Evolutionary conservation across 75 land plant genomes (phyloP).

Genomic region (Larix kaempferi): DNA sequence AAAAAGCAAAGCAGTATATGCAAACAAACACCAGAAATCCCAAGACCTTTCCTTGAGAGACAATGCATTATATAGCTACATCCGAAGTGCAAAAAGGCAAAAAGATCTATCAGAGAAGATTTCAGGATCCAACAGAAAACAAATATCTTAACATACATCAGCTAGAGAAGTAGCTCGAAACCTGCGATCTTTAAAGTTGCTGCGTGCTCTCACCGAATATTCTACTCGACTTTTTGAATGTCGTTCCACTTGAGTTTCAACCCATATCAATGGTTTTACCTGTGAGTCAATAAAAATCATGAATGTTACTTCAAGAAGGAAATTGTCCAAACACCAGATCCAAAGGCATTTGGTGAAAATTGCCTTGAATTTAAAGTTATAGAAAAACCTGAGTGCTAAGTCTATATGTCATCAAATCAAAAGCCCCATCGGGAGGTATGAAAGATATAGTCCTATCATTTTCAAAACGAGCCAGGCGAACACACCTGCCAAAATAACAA

Average conservation of each 20-base stretch:
- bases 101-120: neutral
- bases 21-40: neutral
- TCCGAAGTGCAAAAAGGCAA: neutral
- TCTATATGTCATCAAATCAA: constrained; percentile 98
- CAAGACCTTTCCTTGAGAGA: constrained; percentile 3
- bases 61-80: neutral
- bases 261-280: constrained; percentile 96
- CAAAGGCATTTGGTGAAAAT: neutral
- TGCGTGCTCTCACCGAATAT: constrained; percentile 85
- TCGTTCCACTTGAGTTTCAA: constrained; percentile 90
- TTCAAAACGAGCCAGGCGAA: constrained; percentile 93
- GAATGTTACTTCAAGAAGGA: constrained; percentile 73
- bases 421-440: constrained; percentile 96
- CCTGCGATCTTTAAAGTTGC: constrained; percentile 95
- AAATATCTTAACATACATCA: constrained; percentile 6
- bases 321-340: neutral
- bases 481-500: constrained; percentile 59
- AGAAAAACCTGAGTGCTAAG: constrained; percentile 85
- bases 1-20: neutral
- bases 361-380: neutral
- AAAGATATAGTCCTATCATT: constrained; percentile 97
- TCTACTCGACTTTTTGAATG: constrained; percentile 95
- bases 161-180: constrained; percentile 8
- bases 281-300: constrained; percentile 45
- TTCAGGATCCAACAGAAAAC: neutral